Conservation (phyloP, 1,284 basidiomycete genomes). For the Malassezia furfur region DNA sequence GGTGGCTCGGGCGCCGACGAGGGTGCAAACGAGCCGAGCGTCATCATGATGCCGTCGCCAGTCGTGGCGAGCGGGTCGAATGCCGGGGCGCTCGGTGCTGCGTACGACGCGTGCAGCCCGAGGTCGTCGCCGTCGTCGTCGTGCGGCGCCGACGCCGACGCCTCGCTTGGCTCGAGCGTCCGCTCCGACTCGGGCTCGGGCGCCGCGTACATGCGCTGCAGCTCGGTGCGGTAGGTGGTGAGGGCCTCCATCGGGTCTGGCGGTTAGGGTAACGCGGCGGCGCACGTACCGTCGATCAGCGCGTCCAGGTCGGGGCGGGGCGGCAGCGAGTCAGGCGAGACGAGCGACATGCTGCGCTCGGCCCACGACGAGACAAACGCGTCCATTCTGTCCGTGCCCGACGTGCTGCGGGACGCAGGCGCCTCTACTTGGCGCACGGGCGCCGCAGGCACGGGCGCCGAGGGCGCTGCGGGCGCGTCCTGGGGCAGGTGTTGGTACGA, state of each 20-base stretch:
- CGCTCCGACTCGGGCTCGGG: neutral
- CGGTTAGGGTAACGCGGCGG: neutral
- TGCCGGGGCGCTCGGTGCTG: slow-evolving; percentile 15
- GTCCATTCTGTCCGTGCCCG: neutral
- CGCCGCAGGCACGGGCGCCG: slow-evolving; percentile 7
- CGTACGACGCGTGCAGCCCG: neutral
- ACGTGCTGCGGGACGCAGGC: neutral
- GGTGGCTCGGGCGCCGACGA: neutral
- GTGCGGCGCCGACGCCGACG: neutral
- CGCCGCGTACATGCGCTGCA: neutral
- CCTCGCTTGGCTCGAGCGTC: neutral
- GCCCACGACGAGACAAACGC: slow-evolving; percentile 5
- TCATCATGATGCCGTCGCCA: slow-evolving; percentile 36
- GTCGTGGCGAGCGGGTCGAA: slow-evolving; percentile 38
- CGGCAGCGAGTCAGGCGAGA: neutral
- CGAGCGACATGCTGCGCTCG: slow-evolving; percentile 6
- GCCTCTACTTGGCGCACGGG: neutral
- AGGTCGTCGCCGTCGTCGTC: slow-evolving; percentile 1
- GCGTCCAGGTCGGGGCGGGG: slow-evolving; percentile 2
- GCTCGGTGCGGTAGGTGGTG: neutral
- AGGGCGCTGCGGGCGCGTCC: slow-evolving; percentile 6
- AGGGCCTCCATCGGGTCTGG: slow-evolving; percentile 8
- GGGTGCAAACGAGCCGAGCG: slow-evolving; percentile 21
- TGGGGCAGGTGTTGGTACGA: slow-evolving; percentile 21
- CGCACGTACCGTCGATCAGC: slow-evolving; percentile 1